Evolutionary conservation across 176 grass and related monocot genomes (phyloP).

Genomic region (Thalia dealbata): DNA sequence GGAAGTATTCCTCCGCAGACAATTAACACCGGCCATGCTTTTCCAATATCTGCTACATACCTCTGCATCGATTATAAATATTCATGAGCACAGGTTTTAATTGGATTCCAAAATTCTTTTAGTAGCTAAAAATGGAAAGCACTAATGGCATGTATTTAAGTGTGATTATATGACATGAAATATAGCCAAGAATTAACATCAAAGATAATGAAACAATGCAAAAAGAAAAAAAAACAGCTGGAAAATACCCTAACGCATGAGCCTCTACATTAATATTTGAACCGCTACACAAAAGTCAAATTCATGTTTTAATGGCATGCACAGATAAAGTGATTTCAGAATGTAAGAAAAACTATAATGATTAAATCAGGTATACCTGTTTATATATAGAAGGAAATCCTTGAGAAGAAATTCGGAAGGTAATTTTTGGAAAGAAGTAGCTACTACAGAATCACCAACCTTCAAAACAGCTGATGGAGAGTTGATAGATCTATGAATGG

Average conservation of each 20-base stretch:
- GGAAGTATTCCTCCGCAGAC: slow-evolving; percentile 96
- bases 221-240: no score
- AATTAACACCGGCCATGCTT: slow-evolving; percentile 91
- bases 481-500: slow-evolving; percentile 77
- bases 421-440: neutral
- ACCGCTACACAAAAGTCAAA: neutral
- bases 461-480: slow-evolving; percentile 79
- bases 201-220: neutral
- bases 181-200: neutral
- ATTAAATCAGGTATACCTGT: neutral
- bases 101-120: neutral
- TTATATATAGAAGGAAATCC: neutral
- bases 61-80: slow-evolving; percentile 42
- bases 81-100: neutral
- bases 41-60: slow-evolving; percentile 91
- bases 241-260: neutral
- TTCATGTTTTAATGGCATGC: neutral
- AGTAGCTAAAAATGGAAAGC: neutral
- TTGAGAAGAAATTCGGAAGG: neutral
- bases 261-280: neutral
- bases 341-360: neutral
- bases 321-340: neutral
- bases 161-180: neutral
- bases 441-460: slow-evolving; percentile 27
- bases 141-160: neutral